Evolutionary conservation across 768 basidiomycete species (phyloP), one percentile per base, ranked within the genome.

Genomic region (Hirschioporus abietinus): DNA sequence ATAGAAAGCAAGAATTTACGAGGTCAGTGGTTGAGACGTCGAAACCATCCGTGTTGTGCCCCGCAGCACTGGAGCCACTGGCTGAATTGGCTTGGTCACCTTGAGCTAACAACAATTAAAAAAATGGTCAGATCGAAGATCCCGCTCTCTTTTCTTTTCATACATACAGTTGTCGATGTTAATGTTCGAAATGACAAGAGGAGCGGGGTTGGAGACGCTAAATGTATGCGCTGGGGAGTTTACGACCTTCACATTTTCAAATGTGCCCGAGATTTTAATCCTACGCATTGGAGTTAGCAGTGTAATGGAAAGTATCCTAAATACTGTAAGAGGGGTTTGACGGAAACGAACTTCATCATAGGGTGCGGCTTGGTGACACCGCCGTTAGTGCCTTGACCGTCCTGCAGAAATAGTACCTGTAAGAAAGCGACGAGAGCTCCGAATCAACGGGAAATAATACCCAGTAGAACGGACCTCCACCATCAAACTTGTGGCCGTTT

Each of bases 151-250:
- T 88, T n/a, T n/a, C n/a, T 88, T 0, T 86, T 60, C 23, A 69
- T 5, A 71, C 83, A 68, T 64, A 88, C 88, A 85, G 68, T 89
- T 78, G 67, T 89, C 86, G 65, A 90, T 80, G 20, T 72, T 80
- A 27, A 85, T 72, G 42, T 76, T 72, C 1, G 80, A 78, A 72
- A 90, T 82, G 17, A 79, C 71, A 76, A 79, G 64, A 0, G 73
- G 62, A 12, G 70, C 75, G 58, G 63, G 30, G 71, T 76, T 77
- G 24, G 61, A 67, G 59, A 81, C 67, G 30, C 75, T 63, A 69
- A 78, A 76, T 60, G 68, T 68, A 5, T 74, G 77, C 23, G 70
- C 70, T 7, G 83, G 82, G 9, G 79, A 76, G 71, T 84, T 82
- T 26, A 79, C 59, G 8, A 80, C 74, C 15, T 76, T 70, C 20